phyloP scores from a whole-genome alignment of 2,329 filamentous ascomycete species.

The Botrytis tulipae region DNA sequence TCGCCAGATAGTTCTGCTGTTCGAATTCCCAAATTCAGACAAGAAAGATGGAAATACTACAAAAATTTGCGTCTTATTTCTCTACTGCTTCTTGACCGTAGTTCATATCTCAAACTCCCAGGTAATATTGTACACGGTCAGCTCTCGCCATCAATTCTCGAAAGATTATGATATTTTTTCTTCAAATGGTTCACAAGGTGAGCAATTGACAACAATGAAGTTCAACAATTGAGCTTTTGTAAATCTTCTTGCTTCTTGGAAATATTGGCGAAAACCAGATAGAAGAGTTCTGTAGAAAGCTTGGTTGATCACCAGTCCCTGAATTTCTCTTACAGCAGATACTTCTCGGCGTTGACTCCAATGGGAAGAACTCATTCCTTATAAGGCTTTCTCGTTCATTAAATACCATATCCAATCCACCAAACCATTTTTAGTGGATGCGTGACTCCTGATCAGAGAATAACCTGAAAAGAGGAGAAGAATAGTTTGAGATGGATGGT shows the following conservation, averaged over 20 bases:
- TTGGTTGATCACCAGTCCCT: not conserved
- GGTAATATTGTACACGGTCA: fast-evolving
- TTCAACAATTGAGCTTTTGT: not conserved
- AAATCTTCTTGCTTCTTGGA: not conserved
- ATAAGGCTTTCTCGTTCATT: not conserved
- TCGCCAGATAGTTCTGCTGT: too few relatives aligned
- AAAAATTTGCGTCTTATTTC: not conserved
- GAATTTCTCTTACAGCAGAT: not conserved
- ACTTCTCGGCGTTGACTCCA: not conserved
- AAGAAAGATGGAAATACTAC: not conserved
- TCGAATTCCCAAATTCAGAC: too few relatives aligned
- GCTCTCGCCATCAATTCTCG: not conserved
- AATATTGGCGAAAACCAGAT: not conserved
- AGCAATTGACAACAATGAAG: too few relatives aligned
- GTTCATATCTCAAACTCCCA: not conserved
- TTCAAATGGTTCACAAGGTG: fast-evolving
- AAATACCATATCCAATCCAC: not conserved
- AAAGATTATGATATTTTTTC: not conserved
- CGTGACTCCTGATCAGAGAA: not conserved
- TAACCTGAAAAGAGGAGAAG: not conserved
- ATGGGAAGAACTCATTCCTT: not conserved
- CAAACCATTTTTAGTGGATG: fast-evolving
- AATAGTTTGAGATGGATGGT: not conserved
- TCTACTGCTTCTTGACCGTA: not conserved
- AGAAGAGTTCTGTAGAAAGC: too few relatives aligned